Evolutionary conservation across 176 grass and related monocot genomes (phyloP).

Genomic region (Lolium rigidum): DNA sequence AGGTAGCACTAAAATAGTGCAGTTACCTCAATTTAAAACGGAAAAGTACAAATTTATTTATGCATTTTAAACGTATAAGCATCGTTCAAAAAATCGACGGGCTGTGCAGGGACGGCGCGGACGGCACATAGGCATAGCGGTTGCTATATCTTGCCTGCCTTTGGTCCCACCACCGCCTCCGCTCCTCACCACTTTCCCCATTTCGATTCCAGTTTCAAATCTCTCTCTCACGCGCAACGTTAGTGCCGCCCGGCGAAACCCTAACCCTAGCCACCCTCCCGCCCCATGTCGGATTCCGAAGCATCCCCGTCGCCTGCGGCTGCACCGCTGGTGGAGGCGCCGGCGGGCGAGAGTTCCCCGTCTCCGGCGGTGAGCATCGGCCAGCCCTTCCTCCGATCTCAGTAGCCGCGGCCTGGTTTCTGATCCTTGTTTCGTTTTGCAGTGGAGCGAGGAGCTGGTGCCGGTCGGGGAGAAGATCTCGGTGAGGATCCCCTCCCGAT

Average conservation of each 20-base stretch:
- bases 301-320: constrained; percentile 42
- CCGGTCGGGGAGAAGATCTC: constrained; percentile 79
- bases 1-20: too few species aligned
- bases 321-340: not conserved
- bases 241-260: constrained; percentile 30
- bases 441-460: constrained; percentile 65
- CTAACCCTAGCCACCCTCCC: constrained; percentile 41
- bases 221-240: constrained; percentile 20
- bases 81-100: too few species aligned
- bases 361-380: constrained; percentile 47
- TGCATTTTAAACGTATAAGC: too few species aligned
- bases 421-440: constrained; percentile 24
- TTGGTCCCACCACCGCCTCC: not conserved
- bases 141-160: too few species aligned
- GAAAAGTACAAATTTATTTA: too few species aligned
- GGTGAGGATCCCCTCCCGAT: constrained; percentile 37
- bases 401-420: not conserved
- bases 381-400: not conserved
- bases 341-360: not conserved
- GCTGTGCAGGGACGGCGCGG: not conserved
- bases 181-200: not conserved
- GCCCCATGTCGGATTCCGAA: constrained; percentile 65
- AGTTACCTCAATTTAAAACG: too few species aligned
- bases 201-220: constrained; percentile 45
- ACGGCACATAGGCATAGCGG: too few species aligned